phyloP scores from a whole-genome alignment of 202 grass and related monocot genomes.

The Hordeum pubiflorum region DNA sequence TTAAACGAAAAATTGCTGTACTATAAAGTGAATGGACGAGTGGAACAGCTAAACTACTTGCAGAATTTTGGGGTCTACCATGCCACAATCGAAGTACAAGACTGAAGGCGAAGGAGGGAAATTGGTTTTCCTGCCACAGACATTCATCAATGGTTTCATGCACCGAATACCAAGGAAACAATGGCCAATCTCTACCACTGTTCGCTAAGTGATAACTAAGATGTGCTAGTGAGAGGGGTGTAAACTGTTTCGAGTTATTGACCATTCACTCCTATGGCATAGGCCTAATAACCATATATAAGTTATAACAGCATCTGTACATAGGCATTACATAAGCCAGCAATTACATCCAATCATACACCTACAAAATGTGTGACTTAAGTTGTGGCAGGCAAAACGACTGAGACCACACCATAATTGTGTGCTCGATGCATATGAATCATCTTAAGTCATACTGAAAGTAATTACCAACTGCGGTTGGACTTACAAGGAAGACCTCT shows the following conservation, averaged over 20 bases:
- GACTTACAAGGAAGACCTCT: constrained; percentile 86
- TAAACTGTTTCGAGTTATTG: neutral
- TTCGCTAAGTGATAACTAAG: neutral
- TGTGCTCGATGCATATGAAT: neutral
- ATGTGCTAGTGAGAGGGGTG: neutral
- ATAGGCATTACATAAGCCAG: neutral
- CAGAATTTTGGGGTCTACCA: neutral
- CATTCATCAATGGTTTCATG: neutral
- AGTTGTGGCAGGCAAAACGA: neutral
- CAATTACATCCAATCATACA: neutral
- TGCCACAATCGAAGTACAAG: neutral
- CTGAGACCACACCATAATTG: neutral
- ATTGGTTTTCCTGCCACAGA: neutral
- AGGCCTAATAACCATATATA: neutral
- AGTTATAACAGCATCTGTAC: neutral
- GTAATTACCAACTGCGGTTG: neutral
- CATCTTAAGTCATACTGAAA: neutral
- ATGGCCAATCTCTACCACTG: neutral
- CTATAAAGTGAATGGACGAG: neutral
- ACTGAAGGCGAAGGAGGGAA: neutral
- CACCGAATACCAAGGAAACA: neutral
- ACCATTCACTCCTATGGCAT: neutral
- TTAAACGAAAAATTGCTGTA: neutral
- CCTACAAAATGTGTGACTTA: neutral
- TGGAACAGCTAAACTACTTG: neutral